phyloP scores from a whole-genome alignment of 257 asterid species.

The Forsythia viridissima region DNA sequence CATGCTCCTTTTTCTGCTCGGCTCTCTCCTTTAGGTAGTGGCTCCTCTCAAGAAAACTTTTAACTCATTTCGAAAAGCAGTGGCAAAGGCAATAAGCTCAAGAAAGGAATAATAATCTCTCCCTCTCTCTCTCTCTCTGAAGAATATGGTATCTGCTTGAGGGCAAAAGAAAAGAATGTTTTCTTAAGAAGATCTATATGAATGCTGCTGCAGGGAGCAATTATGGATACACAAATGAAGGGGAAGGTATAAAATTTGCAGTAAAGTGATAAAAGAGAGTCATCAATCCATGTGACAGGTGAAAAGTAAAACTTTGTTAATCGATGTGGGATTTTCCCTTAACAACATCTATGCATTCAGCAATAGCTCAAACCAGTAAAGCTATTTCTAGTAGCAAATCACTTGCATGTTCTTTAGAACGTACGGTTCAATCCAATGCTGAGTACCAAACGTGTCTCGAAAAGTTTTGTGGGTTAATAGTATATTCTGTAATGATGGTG shows the following conservation, averaged over 20 bases:
- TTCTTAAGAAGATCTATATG: conserved; percentile 26
- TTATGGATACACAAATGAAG: conserved; percentile 14
- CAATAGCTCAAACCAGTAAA: background rate
- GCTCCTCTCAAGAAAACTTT: conserved; percentile 42
- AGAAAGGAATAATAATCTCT: conserved; percentile 18
- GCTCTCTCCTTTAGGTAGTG: conserved; percentile 38
- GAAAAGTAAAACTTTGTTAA: background rate
- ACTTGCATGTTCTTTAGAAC: background rate
- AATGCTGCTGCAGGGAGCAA: background rate
- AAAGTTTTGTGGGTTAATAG: background rate
- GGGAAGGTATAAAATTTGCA: conserved; percentile 34
- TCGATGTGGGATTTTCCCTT: no score
- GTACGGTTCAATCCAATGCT: background rate
- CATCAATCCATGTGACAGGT: background rate
- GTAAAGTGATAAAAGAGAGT: background rate
- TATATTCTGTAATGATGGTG: background rate
- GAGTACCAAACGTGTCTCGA: background rate
- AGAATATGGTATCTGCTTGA: background rate
- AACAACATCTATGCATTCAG: no score
- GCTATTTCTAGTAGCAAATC: background rate
- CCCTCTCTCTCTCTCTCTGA: no score
- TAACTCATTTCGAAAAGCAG: conserved; percentile 46
- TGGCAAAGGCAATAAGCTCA: conserved; percentile 18
- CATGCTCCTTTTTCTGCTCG: conserved; percentile 46
- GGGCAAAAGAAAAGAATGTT: conserved; percentile 30